Percentiles rank a stretch among this genome's conserved stretches.
phyloP scores from a whole-genome alignment of 495 filamentous ascomycete genomes.

The Xylaria grammica region DNA sequence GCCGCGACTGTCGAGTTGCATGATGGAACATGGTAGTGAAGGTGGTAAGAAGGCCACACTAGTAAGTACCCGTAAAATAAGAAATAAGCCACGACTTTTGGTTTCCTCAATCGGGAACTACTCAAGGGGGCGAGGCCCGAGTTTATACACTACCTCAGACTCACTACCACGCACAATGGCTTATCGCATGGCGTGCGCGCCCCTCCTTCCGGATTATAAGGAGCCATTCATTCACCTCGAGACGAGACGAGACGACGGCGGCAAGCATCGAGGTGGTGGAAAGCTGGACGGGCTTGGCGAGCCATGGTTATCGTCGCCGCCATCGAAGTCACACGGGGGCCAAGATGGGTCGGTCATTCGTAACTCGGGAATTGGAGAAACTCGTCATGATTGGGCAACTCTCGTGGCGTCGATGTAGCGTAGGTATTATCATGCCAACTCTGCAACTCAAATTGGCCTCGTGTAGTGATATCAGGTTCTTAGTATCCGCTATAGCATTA shows the following conservation, averaged over 20 bases:
- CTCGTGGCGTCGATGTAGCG: constrained; percentile 6
- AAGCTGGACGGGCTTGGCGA: not conserved
- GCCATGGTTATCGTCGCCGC: not conserved
- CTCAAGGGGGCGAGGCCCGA: not conserved
- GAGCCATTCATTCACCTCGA: no score
- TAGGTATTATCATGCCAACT: not conserved
- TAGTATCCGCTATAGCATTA: not conserved
- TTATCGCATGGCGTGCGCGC: no score
- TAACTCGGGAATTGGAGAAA: not conserved
- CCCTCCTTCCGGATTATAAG: no score
- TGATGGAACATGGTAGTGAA: not conserved
- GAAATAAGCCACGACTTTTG: not conserved
- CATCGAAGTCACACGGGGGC: not conserved
- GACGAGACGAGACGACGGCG: no score
- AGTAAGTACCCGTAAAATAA: not conserved
- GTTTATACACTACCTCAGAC: not conserved
- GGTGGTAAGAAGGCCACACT: not conserved
- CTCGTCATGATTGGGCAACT: not conserved
- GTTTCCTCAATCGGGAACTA: not conserved
- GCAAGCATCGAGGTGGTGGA: no score
- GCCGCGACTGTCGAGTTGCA: constrained; percentile 12
- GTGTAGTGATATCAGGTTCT: not conserved
- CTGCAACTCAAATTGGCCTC: not conserved
- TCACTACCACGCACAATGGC: no score
- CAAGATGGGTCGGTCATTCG: not conserved